Evolutionary conservation across 2,329 filamentous ascomycete genomes (phyloP).

Genomic region (Aspergillus phoenicis): DNA sequence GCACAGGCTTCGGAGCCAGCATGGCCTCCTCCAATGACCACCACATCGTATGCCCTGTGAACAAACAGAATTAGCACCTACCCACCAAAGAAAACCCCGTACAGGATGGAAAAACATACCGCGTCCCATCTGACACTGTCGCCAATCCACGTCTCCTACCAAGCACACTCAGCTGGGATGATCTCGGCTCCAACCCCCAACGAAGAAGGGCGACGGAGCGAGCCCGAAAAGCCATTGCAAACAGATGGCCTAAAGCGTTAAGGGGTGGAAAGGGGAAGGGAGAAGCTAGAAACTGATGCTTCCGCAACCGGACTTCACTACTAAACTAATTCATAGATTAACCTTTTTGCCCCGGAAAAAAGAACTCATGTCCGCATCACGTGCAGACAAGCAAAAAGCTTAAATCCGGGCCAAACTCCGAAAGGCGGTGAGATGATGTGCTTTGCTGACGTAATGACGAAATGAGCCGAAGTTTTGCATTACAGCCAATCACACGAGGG

Average conservation of each 20-base stretch:
- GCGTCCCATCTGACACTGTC: slow-evolving; percentile 41
- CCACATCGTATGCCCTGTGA: slow-evolving; percentile 76
- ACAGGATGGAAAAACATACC: slow-evolving; percentile 31
- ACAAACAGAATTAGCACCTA: slow-evolving; percentile 7
- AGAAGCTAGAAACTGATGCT: not conserved
- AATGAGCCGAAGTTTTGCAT: slow-evolving; percentile 2
- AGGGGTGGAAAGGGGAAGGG: no score
- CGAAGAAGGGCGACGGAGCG: slow-evolving; percentile 32
- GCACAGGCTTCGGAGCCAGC: slow-evolving; percentile 92
- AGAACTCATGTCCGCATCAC: slow-evolving; percentile 18
- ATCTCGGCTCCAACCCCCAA: slow-evolving; percentile 30
- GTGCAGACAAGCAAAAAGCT: not conserved
- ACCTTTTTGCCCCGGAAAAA: not conserved
- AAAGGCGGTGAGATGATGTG: slow-evolving; percentile 21
- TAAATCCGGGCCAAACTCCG: slow-evolving; percentile 21
- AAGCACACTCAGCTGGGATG: slow-evolving; percentile 18
- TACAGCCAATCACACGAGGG: slow-evolving; percentile 31
- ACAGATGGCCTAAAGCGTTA: not conserved
- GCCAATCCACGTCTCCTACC: slow-evolving; percentile 37
- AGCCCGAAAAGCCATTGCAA: slow-evolving; percentile 40
- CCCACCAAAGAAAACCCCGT: not conserved
- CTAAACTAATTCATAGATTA: not conserved
- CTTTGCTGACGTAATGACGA: slow-evolving; percentile 23
- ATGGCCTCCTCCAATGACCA: slow-evolving; percentile 95
- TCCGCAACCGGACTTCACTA: not conserved